phyloP scores from a whole-genome alignment of 169 alveolate genomes.

The Plasmodium ovale region DNA sequence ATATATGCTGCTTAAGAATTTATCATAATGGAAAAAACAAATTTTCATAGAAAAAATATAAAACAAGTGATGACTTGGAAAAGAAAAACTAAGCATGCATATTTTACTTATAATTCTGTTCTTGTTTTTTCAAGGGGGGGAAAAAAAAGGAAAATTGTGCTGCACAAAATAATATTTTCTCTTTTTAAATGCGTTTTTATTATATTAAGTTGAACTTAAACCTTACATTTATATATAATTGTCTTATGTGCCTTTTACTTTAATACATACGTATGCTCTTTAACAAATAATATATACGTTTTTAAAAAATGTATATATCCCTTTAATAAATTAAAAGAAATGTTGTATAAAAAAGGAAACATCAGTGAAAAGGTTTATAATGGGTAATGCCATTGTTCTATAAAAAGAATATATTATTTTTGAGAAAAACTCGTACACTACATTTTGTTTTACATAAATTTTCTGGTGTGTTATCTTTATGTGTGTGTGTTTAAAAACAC shows the following conservation, averaged over 20 bases:
- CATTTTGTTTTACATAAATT: no score
- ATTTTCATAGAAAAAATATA: conserved; percentile 1
- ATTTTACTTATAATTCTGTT: conserved; percentile 19
- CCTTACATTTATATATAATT: conserved; percentile 1
- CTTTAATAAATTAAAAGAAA: no score
- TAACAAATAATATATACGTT: neutral
- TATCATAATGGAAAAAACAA: no score
- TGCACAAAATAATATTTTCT: conserved; percentile 17
- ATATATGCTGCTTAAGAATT: neutral
- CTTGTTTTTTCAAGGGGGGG: neutral
- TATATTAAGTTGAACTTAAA: neutral
- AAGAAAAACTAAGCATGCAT: conserved; percentile 14
- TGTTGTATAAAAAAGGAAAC: no score
- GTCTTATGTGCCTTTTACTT: neutral
- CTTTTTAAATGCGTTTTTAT: conserved; percentile 11
- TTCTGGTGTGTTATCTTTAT: no score
- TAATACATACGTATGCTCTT: neutral
- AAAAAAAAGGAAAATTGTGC: conserved; percentile 24
- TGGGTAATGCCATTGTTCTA: no score
- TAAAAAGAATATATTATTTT: no score
- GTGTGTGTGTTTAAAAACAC: no score
- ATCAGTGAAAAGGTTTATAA: no score
- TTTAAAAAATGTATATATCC: no score
- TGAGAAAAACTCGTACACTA: no score
- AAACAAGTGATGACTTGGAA: conserved; percentile 21